Percentiles rank a stretch among this genome's conserved stretches.
phyloP scores from a whole-genome alignment of 305 asterid species.

The Fraxinus floribunda region DNA sequence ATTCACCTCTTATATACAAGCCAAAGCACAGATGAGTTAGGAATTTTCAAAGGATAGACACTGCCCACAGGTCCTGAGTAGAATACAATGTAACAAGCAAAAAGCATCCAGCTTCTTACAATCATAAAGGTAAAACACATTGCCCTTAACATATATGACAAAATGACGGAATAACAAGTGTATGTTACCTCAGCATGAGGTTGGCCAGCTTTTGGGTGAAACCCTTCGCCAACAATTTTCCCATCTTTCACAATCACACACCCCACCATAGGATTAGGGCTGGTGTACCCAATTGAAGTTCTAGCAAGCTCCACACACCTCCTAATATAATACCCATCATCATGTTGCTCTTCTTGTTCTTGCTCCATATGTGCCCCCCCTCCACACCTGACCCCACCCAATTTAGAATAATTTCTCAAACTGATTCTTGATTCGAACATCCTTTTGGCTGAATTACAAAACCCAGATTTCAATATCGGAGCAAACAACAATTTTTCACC shows the following conservation, averaged over 20 bases:
- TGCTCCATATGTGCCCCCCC: conserved; percentile 24
- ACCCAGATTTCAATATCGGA: conserved; percentile 35
- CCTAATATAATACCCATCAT: conserved; percentile 74
- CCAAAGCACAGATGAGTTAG: not conserved
- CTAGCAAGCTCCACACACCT: conserved; percentile 87
- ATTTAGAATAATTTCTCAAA: conserved; percentile 31
- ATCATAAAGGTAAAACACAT: not conserved
- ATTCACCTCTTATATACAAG: not conserved
- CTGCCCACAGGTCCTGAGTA: not conserved
- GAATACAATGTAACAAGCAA: not conserved
- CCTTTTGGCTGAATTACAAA: conserved; percentile 42
- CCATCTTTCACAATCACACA: conserved; percentile 88
- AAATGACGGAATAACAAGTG: not conserved
- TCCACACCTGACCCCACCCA: conserved; percentile 39
- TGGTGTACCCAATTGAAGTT: conserved; percentile 76
- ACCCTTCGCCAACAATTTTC: conserved; percentile 83
- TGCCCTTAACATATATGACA: not conserved
- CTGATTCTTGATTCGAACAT: conserved; percentile 31
- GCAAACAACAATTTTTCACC: conserved; percentile 24
- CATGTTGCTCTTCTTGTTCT: conserved; percentile 30
- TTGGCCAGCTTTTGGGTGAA: conserved; percentile 96
- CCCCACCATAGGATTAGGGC: conserved; percentile 99
- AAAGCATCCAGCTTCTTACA: not conserved
- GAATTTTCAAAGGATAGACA: not conserved
- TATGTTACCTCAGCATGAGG: conserved; percentile 94